Evolutionary conservation across 352 stramenopile species (phyloP).

Genomic region (Globisporangium nunn): DNA sequence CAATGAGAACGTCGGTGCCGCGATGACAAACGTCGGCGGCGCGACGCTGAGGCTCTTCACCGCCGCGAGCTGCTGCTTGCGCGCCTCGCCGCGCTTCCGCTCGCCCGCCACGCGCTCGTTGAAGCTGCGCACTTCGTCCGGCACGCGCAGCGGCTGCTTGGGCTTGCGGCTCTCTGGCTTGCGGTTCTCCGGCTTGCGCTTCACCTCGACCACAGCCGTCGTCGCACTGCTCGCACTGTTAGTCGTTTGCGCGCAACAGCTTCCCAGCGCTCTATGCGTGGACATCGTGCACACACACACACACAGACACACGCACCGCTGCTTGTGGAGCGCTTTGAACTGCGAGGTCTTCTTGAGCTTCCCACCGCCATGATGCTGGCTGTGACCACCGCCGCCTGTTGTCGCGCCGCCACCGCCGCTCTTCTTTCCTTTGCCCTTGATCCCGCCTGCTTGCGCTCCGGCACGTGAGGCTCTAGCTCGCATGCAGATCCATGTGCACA

Average conservation of each 20-base stretch:
- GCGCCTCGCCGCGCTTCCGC: constrained; percentile 17
- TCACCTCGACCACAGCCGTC: constrained; percentile 26
- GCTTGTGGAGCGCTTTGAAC: constrained; percentile 70
- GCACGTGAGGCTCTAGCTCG: too few relatives aligned
- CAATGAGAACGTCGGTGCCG: constrained; percentile 67
- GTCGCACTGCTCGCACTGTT: neutral
- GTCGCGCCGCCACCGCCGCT: constrained; percentile 4
- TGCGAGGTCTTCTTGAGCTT: constrained; percentile 55
- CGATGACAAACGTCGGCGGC: constrained; percentile 51
- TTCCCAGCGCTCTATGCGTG: too few relatives aligned
- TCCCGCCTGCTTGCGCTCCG: constrained; percentile 2
- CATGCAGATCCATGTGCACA: too few relatives aligned
- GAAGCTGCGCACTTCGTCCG: constrained; percentile 70
- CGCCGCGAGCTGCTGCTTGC: constrained; percentile 11
- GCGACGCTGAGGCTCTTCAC: constrained; percentile 28
- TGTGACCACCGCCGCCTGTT: neutral
- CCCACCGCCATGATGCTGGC: constrained; percentile 9
- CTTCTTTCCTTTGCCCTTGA: constrained; percentile 18
- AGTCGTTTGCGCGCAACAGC: neutral
- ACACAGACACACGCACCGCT: constrained; percentile 22
- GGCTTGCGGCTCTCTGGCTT: constrained; percentile 8
- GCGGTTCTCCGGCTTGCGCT: constrained; percentile 17
- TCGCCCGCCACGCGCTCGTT: constrained; percentile 64
- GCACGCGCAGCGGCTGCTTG: constrained; percentile 27
- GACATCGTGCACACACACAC: neutral